Conservation (phyloP, 495 filamentous ascomycete genomes). For the Trypethelium eluteriae region DNA sequence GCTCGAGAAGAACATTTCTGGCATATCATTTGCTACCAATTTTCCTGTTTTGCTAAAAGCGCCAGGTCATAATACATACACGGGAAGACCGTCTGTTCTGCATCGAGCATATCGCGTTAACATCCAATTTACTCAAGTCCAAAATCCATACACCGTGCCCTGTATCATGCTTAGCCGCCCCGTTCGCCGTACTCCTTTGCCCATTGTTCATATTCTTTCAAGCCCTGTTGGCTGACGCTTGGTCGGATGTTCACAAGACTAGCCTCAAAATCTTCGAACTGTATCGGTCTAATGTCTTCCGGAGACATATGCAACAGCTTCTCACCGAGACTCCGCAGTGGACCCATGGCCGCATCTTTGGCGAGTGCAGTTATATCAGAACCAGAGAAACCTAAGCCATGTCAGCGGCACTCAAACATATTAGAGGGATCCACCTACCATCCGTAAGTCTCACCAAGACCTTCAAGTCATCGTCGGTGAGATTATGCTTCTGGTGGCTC, state of each 20-base stretch:
- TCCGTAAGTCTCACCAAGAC: constrained; percentile 76
- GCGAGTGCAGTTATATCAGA: constrained; percentile 95
- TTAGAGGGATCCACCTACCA: constrained; percentile 47
- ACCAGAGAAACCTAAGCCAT: constrained; percentile 73
- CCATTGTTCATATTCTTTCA: constrained; percentile 90
- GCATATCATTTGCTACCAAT: background rate
- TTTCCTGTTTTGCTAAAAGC: background rate
- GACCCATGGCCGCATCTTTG: constrained; percentile 98
- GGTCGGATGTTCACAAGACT: constrained; percentile 82
- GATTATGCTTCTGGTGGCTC: constrained; percentile 75
- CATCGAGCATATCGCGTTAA: background rate
- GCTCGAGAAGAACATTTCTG: background rate
- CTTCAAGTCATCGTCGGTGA: constrained; percentile 67
- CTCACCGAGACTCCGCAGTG: constrained; percentile 83
- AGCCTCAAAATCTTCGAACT: constrained; percentile 71
- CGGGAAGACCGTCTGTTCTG: background rate
- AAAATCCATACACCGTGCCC: background rate
- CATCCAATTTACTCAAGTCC: background rate
- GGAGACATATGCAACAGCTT: constrained; percentile 80
- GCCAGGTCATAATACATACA: background rate
- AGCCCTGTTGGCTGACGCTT: constrained; percentile 76
- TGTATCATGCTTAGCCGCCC: constrained; percentile 53
- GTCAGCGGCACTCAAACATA: background rate
- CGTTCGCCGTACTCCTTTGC: constrained; percentile 86
- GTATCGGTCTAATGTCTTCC: constrained; percentile 88